Evolutionary conservation across 495 filamentous ascomycete genomes (phyloP).

Genomic region (Penicillium waksmanii): DNA sequence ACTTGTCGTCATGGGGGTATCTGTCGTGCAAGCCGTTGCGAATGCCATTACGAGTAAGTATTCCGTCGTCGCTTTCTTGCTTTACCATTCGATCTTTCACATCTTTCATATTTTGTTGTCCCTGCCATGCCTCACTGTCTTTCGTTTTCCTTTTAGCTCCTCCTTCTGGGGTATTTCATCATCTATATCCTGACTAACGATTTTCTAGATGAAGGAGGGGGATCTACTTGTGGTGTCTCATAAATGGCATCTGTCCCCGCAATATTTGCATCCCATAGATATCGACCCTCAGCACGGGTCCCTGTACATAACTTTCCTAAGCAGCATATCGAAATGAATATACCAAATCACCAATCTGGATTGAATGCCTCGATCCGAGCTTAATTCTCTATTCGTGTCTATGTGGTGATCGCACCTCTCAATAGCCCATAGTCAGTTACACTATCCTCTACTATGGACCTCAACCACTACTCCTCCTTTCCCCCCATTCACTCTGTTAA

Average conservation of each 20-base stretch:
- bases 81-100: background rate
- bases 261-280: background rate
- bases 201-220: background rate
- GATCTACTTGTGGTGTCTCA: constrained; percentile 1
- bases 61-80: background rate
- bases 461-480: too few species aligned
- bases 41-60: constrained; percentile 62
- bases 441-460: too few species aligned
- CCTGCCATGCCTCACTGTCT: background rate
- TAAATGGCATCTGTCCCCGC: background rate
- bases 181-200: background rate
- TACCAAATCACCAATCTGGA: too few species aligned
- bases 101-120: background rate
- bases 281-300: too few species aligned
- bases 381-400: too few species aligned
- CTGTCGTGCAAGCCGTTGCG: constrained; percentile 70
- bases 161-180: background rate
- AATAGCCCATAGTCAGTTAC: too few species aligned
- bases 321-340: too few species aligned
- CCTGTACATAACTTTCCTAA: too few species aligned
- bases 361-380: too few species aligned
- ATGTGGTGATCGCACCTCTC: too few species aligned
- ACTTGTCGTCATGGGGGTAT: constrained; percentile 79
- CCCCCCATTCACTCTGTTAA: too few species aligned
- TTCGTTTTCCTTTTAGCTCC: background rate